Base-by-base conservation (phyloP, 257 asterid genomes). In the Solanum ahanhuiri region DNA sequence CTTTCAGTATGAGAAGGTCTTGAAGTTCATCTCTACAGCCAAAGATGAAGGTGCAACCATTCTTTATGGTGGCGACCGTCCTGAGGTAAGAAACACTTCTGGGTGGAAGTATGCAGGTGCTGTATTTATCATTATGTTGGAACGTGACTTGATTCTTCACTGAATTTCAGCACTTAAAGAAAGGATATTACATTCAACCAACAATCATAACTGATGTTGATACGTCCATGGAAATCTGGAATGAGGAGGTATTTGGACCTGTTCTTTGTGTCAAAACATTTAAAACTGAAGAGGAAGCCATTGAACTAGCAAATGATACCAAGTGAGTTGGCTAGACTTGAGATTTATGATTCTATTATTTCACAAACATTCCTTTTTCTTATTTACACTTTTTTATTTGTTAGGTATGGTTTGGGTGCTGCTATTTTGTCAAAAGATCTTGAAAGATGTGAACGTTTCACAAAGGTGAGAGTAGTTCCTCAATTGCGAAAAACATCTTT, bases 191-290 rank as follows among this genome's bases (percentile, higher is more conserved):
- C 72, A 25, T 96, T 71, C 88, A 89, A 89, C 99, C 99, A 66
- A 93, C 98, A 35, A 87, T 96, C 41, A 91, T 96, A 84, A 91
- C 95, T 15, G 92, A 96, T 86, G 96, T 96, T 83, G 90, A 87
- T 83, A 93, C 96, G n/a, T 89, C 96, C 86, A 96, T 96, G 99
- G 98, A 96, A 93, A 95, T 96, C 79, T 96, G 98, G 99, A 92
- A 92, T 89, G 99, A 96, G 90, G 99, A 96, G 91, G 98, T 96
- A 39, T 96, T 96, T 77, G 99, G 99, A 83, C 99, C 99, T 30
- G 98, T 96, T 93, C 98, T 96, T 7, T 95, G 98, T 86, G 98
- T 96, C 83, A 95, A 95, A 88, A 95, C 99, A 37, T 96, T 96
- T 86, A 35, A 94, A 51, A 96, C 96, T 41, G 99, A 96, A 92